Evolutionary conservation across 2,329 filamentous ascomycete genomes (phyloP).

Genomic region (Cercospora citrullina): DNA sequence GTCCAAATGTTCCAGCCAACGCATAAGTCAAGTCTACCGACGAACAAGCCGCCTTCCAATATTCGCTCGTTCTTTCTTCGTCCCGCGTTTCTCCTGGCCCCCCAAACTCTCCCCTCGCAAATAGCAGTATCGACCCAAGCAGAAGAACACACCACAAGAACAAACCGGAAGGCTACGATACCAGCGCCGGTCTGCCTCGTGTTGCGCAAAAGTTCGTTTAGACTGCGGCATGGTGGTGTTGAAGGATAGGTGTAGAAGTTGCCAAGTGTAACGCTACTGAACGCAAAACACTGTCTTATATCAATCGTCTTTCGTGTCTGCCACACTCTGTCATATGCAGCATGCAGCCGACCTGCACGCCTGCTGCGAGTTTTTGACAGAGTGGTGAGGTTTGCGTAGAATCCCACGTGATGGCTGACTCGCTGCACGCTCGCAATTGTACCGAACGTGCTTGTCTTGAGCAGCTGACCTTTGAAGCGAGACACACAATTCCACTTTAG

Average conservation of each 20-base stretch:
- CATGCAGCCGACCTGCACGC: conserved; percentile 8
- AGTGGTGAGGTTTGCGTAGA: background rate
- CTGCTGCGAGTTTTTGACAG: background rate
- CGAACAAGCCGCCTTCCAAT: conserved; percentile 7
- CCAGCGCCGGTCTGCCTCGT: background rate
- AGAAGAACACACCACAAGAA: conserved; percentile 17
- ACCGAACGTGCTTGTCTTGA: conserved; percentile 1
- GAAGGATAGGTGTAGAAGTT: background rate
- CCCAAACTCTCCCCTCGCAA: background rate
- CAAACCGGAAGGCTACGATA: conserved; percentile 3
- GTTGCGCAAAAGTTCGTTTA: conserved; percentile 9
- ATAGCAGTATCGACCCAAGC: conserved; percentile 17
- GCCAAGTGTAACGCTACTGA: background rate
- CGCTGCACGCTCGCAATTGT: background rate
- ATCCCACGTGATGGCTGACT: background rate
- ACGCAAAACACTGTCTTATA: background rate
- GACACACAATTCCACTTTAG: background rate
- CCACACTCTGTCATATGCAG: conserved; percentile 5
- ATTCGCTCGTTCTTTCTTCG: conserved; percentile 10
- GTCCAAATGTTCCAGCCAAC: background rate
- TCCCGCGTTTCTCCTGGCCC: background rate
- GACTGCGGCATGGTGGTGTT: conserved; percentile 1
- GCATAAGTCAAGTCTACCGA: background rate
- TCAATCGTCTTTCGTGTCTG: background rate
- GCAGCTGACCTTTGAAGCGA: conserved; percentile 1